phyloP scores from a whole-genome alignment of 345 rosid genomes.

The Toxicodendron radicans region DNA sequence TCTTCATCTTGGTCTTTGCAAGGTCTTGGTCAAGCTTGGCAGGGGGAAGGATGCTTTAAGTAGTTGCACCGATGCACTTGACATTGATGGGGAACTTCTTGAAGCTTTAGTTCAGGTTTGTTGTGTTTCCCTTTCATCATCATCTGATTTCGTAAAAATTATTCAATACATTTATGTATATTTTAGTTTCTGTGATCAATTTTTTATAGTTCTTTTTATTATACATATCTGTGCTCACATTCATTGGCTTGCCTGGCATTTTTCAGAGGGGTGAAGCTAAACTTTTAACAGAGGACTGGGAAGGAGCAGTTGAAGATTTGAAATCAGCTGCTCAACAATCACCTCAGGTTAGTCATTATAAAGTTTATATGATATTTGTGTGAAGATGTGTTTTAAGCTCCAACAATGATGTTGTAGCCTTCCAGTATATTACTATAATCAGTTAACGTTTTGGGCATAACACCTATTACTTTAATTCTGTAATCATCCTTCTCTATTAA shows the following conservation, averaged over 20 bases:
- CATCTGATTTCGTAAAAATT: neutral
- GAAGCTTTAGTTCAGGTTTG: slow-evolving; percentile 92
- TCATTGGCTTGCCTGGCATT: slow-evolving; percentile 6
- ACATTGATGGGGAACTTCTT: slow-evolving; percentile 72
- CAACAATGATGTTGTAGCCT: neutral
- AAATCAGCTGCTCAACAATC: slow-evolving; percentile 81
- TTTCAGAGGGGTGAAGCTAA: slow-evolving; percentile 94
- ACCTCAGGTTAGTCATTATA: slow-evolving; percentile 65
- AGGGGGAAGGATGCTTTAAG: slow-evolving; percentile 87
- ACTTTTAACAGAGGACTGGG: slow-evolving; percentile 91
- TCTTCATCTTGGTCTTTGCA: slow-evolving; percentile 92
- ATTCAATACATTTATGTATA: neutral
- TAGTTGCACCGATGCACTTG: slow-evolving; percentile 81
- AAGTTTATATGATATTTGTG: neutral
- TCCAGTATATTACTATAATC: neutral
- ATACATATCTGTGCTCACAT: neutral
- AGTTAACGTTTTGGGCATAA: neutral
- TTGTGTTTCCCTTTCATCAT: slow-evolving; percentile 10
- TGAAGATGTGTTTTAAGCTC: neutral
- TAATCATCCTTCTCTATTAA: neutral
- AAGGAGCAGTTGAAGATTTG: slow-evolving; percentile 94
- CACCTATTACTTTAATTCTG: neutral
- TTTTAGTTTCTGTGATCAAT: neutral
- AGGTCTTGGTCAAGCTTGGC: slow-evolving; percentile 87
- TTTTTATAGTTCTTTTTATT: neutral